Conservation (phyloP, 2,329 filamentous ascomycete species). For the Alternaria sp. region DNA sequence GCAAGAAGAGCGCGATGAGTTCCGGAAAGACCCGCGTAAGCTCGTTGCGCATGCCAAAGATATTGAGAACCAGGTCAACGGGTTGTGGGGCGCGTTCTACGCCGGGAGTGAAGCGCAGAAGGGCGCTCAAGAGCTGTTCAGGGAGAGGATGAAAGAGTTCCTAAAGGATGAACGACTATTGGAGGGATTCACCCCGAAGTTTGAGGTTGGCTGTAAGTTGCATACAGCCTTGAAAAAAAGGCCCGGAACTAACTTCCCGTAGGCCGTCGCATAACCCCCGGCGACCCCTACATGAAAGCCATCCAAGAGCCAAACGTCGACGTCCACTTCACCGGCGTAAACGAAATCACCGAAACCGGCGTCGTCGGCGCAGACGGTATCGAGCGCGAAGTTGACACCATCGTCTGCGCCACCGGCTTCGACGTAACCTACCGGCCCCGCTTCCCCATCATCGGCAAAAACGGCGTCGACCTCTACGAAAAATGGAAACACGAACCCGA, state of each 20-base stretch:
- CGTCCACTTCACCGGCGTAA: slow-evolving; percentile 58
- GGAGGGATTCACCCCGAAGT: slow-evolving; percentile 56
- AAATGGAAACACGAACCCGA: slow-evolving; percentile 51
- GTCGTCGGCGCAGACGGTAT: slow-evolving; percentile 53
- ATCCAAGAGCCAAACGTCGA: slow-evolving; percentile 59
- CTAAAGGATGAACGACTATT: slow-evolving; percentile 60
- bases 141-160: slow-evolving; percentile 55
- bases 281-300: slow-evolving; percentile 59
- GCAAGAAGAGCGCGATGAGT: slow-evolving; percentile 51
- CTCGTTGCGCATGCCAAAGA: slow-evolving; percentile 55
- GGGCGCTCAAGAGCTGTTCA: slow-evolving; percentile 47
- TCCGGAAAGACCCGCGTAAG: slow-evolving; percentile 51
- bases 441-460: slow-evolving; percentile 53
- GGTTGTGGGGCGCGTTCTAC: slow-evolving; percentile 57
- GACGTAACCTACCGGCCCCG: slow-evolving; percentile 53
- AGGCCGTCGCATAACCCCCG: slow-evolving; percentile 55
- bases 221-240: not conserved
- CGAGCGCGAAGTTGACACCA: slow-evolving; percentile 51
- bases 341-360: slow-evolving; percentile 54
- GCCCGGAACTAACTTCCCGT: too few relatives aligned
- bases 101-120: slow-evolving; percentile 51
- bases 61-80: slow-evolving; percentile 57
- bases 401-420: slow-evolving; percentile 56
- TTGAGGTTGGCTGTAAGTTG: slow-evolving; percentile 52
- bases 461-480: slow-evolving; percentile 49